A percentile compares a stretch with the other conserved stretches of the same genome.
These are phyloP conservation scores for Fusarium sp. DNA, from an alignment of 2,329 filamentous ascomycete genomes.

Conservation along the genomic window DNA sequence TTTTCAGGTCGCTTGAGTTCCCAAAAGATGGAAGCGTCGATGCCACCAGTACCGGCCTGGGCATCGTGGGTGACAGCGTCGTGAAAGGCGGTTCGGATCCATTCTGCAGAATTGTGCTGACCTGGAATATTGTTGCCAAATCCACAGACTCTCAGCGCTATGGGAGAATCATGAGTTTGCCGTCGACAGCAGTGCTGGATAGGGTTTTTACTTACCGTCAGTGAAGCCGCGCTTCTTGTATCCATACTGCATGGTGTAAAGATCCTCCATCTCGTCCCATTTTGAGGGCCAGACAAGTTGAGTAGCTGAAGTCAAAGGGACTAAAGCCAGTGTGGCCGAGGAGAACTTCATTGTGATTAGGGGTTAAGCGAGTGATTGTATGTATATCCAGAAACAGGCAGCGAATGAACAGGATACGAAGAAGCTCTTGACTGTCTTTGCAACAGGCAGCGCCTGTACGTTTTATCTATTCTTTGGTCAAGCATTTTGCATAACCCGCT, in stretches of 20 bases:
- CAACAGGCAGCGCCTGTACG: no score
- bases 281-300: slow-evolving; percentile 34
- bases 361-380: no score
- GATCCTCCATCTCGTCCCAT: slow-evolving; percentile 32
- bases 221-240: slow-evolving; percentile 8
- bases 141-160: slow-evolving; percentile 56
- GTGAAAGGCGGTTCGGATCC: slow-evolving; percentile 43
- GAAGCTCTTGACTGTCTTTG: no score
- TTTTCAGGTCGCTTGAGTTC: slow-evolving; percentile 40
- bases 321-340: slow-evolving; percentile 5
- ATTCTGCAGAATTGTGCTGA: slow-evolving; percentile 41
- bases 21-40: slow-evolving; percentile 42
- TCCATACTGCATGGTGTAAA: slow-evolving; percentile 16
- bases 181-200: no score
- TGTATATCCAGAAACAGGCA: no score
- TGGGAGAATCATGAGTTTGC: no score
- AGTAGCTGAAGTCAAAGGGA: slow-evolving; percentile 2
- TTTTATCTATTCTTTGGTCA: no score
- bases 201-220: slow-evolving; percentile 2
- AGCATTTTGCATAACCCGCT: no score
- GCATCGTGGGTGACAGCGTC: slow-evolving; percentile 40
- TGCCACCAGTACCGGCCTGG: slow-evolving; percentile 33
- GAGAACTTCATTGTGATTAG: slow-evolving; percentile 9
- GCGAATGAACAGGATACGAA: no score
- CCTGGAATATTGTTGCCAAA: slow-evolving; percentile 52